phyloP scores from a whole-genome alignment of 139 green algal genomes.

The Nannochloris sp. region DNA sequence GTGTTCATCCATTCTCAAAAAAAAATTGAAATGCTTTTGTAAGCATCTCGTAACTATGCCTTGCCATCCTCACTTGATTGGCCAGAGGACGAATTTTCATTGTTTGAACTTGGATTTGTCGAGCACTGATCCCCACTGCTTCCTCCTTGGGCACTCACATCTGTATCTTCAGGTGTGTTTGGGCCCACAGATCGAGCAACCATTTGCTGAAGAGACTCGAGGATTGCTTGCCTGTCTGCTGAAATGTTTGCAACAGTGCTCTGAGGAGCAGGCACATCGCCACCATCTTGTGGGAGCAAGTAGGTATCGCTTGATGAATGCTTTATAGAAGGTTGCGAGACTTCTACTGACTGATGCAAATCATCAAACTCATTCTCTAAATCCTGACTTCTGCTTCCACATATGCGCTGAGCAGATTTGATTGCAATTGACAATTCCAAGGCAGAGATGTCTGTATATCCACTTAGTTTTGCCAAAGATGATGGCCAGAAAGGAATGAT shows the following conservation, averaged over 20 bases:
- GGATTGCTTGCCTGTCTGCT: background rate
- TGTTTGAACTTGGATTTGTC: background rate
- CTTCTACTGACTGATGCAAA: background rate
- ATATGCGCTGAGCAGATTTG: constrained; percentile 59
- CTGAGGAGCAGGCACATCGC: background rate
- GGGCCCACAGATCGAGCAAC: background rate
- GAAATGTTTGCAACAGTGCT: constrained; percentile 1
- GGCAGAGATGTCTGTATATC: constrained; percentile 65
- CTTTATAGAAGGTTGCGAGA: no score
- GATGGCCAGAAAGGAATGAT: constrained; percentile 77
- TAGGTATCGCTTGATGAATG: no score
- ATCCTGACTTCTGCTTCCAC: background rate
- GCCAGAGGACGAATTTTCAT: background rate
- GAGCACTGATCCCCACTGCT: background rate
- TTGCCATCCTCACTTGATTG: background rate
- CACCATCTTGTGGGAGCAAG: no score
- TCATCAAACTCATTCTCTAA: background rate
- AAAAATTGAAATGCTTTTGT: no score
- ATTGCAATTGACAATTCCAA: constrained; percentile 67
- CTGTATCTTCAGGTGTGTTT: background rate
- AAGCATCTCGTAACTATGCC: background rate
- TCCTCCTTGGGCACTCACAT: background rate
- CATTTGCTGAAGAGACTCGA: background rate
- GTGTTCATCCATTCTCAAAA: no score
- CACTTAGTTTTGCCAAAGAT: constrained; percentile 70